phyloP scores from a whole-genome alignment of 352 stramenopile genomes.

The Globisporangium megalacanthum region DNA sequence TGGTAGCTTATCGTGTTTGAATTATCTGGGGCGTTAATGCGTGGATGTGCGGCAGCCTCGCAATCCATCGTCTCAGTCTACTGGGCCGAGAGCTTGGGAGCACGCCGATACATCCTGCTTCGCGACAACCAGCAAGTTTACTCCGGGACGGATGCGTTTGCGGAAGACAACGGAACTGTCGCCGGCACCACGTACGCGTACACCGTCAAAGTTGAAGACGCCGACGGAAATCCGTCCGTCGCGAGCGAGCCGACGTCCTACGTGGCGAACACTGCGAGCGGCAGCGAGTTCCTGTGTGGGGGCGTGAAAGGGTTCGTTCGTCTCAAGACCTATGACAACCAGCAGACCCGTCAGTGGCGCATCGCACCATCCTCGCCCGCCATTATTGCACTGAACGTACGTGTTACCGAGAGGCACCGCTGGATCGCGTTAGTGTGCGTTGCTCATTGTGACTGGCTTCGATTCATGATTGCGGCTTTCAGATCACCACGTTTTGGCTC shows the following conservation, averaged over 20 bases:
- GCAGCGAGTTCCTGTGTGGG: conserved; percentile 23
- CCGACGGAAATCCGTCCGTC: conserved; percentile 15
- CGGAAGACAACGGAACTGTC: conserved; percentile 25
- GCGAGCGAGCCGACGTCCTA: conserved; percentile 28
- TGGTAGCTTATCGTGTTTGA: background rate
- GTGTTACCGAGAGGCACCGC: background rate
- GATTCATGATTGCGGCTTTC: background rate
- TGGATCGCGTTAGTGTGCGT: too few relatives aligned
- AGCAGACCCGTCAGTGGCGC: conserved; percentile 29
- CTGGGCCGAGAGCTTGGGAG: conserved; percentile 24
- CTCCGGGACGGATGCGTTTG: conserved; percentile 21
- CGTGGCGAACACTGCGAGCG: conserved; percentile 6
- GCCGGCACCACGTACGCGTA: conserved; percentile 38
- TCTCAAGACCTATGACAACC: conserved; percentile 34
- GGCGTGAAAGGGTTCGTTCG: conserved; percentile 28
- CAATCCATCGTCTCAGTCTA: conserved; percentile 22
- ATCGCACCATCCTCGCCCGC: conserved; percentile 21
- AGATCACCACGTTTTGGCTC: conserved; percentile 45
- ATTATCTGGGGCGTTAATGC: background rate
- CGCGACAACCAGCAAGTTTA: conserved; percentile 25
- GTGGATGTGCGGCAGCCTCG: conserved; percentile 20
- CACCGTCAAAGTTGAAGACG: conserved; percentile 18
- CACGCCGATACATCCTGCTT: conserved; percentile 30
- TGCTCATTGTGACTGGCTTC: background rate
- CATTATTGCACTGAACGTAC: conserved; percentile 33